A percentile compares a stretch with the other conserved stretches of the same genome.
These are phyloP conservation scores for Colletotrichum theobromicola DNA, from an alignment of 2,329 filamentous ascomycete species.

Conservation along the genomic window DNA sequence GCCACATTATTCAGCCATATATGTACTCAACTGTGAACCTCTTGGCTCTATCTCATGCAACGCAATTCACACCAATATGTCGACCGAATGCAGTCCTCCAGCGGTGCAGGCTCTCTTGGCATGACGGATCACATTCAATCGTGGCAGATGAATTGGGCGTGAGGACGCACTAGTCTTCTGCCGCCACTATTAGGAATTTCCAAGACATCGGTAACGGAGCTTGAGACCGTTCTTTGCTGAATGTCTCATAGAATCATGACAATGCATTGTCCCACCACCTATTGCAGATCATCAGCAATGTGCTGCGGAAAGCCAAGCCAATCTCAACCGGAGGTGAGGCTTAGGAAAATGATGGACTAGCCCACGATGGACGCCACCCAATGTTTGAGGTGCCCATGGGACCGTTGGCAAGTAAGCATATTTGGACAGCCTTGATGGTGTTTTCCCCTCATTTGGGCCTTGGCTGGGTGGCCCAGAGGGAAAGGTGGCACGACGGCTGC, in stretches of 20 bases:
- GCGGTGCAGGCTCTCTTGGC: neutral
- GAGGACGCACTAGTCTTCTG: neutral
- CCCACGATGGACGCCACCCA: conserved; percentile 16
- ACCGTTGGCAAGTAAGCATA: neutral
- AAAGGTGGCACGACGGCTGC: conserved; percentile 6
- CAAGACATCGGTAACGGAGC: neutral
- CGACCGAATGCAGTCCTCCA: neutral
- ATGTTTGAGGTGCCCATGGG: conserved; percentile 11
- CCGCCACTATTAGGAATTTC: neutral
- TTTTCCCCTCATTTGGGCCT: neutral
- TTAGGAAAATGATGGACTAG: neutral
- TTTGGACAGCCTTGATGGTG: neutral
- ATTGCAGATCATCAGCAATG: neutral
- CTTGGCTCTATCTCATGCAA: neutral
- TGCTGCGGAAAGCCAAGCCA: conserved; percentile 19
- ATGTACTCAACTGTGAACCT: neutral
- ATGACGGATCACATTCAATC: neutral
- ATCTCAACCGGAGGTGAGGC: neutral
- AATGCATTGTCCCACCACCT: conserved; percentile 9
- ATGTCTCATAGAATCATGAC: neutral
- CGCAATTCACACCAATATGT: neutral
- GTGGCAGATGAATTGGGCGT: neutral
- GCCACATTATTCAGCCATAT: neutral
- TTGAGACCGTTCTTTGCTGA: neutral
- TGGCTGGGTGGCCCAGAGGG: neutral